Base-by-base conservation (phyloP, 331 rosid genomes). In the Ulmus americana region DNA sequence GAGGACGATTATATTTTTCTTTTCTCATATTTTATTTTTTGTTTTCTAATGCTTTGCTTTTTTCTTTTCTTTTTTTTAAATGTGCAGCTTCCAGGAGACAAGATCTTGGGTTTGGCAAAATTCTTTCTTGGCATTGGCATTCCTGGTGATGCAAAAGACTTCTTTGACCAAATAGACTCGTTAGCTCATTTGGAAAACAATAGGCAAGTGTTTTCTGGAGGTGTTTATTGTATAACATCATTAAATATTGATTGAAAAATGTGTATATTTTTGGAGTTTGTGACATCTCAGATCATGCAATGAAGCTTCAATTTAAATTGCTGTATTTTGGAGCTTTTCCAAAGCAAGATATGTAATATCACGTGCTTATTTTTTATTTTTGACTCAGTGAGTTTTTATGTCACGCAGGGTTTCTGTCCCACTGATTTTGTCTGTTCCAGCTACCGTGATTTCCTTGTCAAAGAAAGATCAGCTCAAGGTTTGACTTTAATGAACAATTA, bases 121-220 rank as follows among this genome's bases (percentile, higher is more conserved):
- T 90, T 94, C 81, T 84, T 94, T 76, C 87, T 94, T 55, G 95
- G 96, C 60, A 77, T 87, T 47, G 99, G 99, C 70, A 64, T 90
- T 71, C 99, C 97, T 49, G 97, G 99, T 63, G 85, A 90, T 81
- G 71, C 91, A 45, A 87, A 84, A 64, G 95, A 90, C 78, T 87
- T 94, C 50, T 94, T 83, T 77, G 59, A 90, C 76, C 99, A 94
- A 76, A 66, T 94, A 64, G 96, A 94, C 65, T 82, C 96, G 13
- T 81, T 94, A 67, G 84, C 97, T 70, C 73, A 76, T 76, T 77
- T 94, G 68, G 97, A 94, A 76, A 85, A 58, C 74, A 94, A 84
- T 72, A 85, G 84, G 99, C 63, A 76, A 84, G 85, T 80, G 61
- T 61, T 67, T 55, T 63, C 6, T 62, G 35, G 8, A 42, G 47